Evolutionary conservation across 2,329 filamentous ascomycete species (phyloP).

Genomic region (Chaetomiaceae sp.): DNA sequence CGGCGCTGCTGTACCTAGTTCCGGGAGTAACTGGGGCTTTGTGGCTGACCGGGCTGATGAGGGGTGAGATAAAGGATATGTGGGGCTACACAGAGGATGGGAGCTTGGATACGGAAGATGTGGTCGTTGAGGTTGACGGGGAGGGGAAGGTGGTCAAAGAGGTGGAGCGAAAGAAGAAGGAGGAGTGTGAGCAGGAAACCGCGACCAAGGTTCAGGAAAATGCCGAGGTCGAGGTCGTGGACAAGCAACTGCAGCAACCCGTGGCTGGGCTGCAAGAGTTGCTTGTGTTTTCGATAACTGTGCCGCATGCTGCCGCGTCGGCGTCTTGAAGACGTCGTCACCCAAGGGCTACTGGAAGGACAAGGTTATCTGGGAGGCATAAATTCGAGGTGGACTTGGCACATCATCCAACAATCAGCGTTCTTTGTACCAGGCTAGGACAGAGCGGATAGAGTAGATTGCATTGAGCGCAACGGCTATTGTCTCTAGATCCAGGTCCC

Average conservation of each 20-base stretch:
- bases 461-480: too few relatives aligned
- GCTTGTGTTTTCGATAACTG: constrained; percentile 30
- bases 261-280: constrained; percentile 18
- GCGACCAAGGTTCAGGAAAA: constrained; percentile 21
- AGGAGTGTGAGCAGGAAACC: constrained; percentile 29
- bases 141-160: constrained; percentile 44
- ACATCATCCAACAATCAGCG: too few relatives aligned
- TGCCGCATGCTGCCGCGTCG: constrained; percentile 1
- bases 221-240: constrained; percentile 11
- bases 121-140: constrained; percentile 51
- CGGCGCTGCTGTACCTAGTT: constrained; percentile 87
- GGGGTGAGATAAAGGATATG: constrained; percentile 70
- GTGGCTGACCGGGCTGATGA: constrained; percentile 67
- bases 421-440: too few relatives aligned
- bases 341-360: too few relatives aligned
- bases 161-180: constrained; percentile 30
- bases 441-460: not conserved
- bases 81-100: constrained; percentile 78
- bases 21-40: constrained; percentile 73
- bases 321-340: not conserved
- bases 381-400: not conserved
- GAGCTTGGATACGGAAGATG: constrained; percentile 50
- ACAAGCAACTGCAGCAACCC: constrained; percentile 8
- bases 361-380: not conserved
- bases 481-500: not conserved